Evolutionary conservation across 2,329 filamentous ascomycete species (phyloP).

Genomic region (Stemphylium lycopersici): DNA sequence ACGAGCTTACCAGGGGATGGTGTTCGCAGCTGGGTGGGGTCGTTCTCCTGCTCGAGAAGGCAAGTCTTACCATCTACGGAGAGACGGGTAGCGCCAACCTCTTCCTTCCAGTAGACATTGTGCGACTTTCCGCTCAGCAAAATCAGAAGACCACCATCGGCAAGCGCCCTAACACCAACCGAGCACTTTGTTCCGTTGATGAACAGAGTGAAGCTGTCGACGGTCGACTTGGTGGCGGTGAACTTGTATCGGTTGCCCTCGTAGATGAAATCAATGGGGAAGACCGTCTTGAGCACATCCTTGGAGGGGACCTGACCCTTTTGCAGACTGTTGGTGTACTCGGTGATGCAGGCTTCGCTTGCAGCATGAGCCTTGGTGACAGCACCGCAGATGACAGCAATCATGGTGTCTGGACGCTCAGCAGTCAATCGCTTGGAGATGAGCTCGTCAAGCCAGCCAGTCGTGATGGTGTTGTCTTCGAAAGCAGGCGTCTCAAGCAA

Average conservation of each 20-base stretch:
- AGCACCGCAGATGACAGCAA: conserved; percentile 94
- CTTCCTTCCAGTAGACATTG: conserved; percentile 99
- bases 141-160: conserved; percentile 90
- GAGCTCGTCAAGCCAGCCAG: conserved; percentile 97
- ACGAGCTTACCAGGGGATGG: conserved; percentile 97
- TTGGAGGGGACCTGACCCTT: conserved; percentile 97
- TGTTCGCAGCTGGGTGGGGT: conserved; percentile 93
- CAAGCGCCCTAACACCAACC: conserved; percentile 88
- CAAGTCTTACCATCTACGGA: conserved; percentile 99
- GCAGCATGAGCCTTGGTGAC: conserved; percentile 93
- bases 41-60: conserved; percentile 96
- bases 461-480: conserved; percentile 98
- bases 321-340: conserved; percentile 87
- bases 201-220: conserved; percentile 96
- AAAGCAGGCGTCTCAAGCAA: conserved; percentile 97
- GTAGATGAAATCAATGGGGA: conserved; percentile 98
- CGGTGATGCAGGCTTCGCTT: conserved; percentile 85
- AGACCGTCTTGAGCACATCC: conserved; percentile 96
- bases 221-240: conserved; percentile 88
- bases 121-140: conserved; percentile 91
- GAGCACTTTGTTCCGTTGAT: conserved; percentile 98
- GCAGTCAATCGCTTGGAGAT: conserved; percentile 98
- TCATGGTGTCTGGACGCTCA: conserved; percentile 88
- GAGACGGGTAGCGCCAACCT: conserved; percentile 91
- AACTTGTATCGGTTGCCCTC: conserved; percentile 97